Percentiles rank a stretch among this genome's conserved stretches.
Evolutionary conservation across 2,329 filamentous ascomycete species (phyloP).

Genomic region (Cladobotryum mycophilum): DNA sequence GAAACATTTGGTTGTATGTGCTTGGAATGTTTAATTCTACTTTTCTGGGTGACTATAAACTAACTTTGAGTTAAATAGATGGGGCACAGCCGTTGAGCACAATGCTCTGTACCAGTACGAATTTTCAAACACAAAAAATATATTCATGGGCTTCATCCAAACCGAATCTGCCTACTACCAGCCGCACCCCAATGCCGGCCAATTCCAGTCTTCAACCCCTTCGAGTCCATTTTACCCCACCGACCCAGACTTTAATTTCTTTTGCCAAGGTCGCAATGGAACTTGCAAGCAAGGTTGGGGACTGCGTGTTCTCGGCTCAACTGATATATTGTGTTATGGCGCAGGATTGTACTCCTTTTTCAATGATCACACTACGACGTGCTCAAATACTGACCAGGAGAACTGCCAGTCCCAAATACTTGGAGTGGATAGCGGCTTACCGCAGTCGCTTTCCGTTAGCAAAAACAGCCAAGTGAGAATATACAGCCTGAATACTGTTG

Average conservation of each 20-base stretch:
- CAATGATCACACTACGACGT: too few relatives aligned
- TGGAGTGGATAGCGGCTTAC: too few relatives aligned
- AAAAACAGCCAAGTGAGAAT: too few relatives aligned
- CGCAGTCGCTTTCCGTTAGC: too few relatives aligned
- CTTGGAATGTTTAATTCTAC: background rate
- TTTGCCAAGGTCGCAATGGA: constrained; percentile 1
- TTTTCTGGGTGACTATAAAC: background rate
- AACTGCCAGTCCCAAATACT: too few relatives aligned
- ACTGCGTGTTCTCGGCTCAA: constrained; percentile 1
- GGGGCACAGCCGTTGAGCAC: constrained; percentile 35
- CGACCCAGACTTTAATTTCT: constrained; percentile 1
- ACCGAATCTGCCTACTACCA: constrained; percentile 49
- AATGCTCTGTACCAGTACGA: constrained; percentile 44
- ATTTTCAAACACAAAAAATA: constrained; percentile 37
- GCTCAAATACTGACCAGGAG: too few relatives aligned
- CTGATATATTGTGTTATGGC: constrained; percentile 1
- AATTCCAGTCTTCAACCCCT: constrained; percentile 15
- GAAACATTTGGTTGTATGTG: constrained; percentile 6
- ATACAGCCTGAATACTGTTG: too few relatives aligned
- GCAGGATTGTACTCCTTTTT: constrained; percentile 7
- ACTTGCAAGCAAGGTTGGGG: constrained; percentile 2
- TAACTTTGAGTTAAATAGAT: constrained; percentile 11
- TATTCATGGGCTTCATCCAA: constrained; percentile 58
- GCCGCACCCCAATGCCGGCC: constrained; percentile 14
- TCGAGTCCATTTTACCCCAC: constrained; percentile 1